Conservation (phyloP, 306 rosid genomes). For the Pterocarpus santalinus region DNA sequence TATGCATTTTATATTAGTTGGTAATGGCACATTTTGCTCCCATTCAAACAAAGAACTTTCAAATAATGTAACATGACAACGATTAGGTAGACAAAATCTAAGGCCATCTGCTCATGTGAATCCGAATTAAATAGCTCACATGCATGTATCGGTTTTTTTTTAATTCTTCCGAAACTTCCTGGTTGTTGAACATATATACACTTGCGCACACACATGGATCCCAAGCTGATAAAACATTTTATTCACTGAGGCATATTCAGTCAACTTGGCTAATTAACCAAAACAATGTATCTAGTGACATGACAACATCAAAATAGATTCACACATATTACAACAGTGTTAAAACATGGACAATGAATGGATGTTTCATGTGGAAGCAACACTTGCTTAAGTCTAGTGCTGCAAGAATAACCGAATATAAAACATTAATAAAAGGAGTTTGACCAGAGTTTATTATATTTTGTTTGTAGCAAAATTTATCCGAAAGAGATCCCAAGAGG, state of each 20-base stretch:
- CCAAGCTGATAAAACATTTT: background rate
- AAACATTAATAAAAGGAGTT: constrained; percentile 40
- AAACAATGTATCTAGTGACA: constrained; percentile 48
- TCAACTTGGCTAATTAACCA: constrained; percentile 48
- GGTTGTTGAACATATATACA: background rate
- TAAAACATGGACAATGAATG: constrained; percentile 31
- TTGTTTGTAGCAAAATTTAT: background rate
- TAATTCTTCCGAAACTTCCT: constrained; percentile 6
- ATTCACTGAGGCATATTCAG: constrained; percentile 3
- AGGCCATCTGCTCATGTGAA: constrained; percentile 56
- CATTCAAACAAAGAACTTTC: constrained; percentile 22
- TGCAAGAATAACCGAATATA: constrained; percentile 29
- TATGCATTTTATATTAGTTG: background rate
- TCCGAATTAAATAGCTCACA: constrained; percentile 60
- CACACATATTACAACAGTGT: background rate
- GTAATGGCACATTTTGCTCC: constrained; percentile 45
- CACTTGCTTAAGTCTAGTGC: background rate
- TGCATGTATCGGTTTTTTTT: constrained; percentile 67
- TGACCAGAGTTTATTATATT: background rate
- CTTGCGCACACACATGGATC: background rate
- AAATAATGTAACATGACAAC: background rate
- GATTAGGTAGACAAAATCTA: too few relatives aligned
- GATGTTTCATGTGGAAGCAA: constrained; percentile 30
- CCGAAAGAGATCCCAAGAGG: background rate
- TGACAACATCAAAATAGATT: constrained; percentile 12